A percentile compares a stretch with the other conserved stretches of the same genome.
Evolutionary conservation across 1,284 basidiomycete genomes (phyloP).

Genomic region (Ceraceosorus guamensis): DNA sequence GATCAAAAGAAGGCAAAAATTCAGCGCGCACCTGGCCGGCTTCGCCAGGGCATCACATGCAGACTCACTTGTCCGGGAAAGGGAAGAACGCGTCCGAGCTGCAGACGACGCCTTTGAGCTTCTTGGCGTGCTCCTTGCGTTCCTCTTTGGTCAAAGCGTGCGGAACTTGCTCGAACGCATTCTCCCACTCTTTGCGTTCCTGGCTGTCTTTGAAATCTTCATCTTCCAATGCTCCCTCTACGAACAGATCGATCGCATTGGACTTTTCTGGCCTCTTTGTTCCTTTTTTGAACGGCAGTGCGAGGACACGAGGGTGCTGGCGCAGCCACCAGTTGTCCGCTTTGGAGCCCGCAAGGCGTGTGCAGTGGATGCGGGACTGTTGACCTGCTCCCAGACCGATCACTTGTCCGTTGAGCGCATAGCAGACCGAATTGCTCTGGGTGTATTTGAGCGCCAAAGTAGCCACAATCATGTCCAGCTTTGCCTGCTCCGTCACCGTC

Average conservation of each 20-base stretch:
- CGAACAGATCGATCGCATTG: conserved; percentile 95
- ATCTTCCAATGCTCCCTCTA: conserved; percentile 67
- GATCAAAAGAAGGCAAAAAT: too few species aligned
- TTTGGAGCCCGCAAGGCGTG: conserved; percentile 90
- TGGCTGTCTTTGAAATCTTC: conserved; percentile 58
- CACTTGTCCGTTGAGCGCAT: conserved; percentile 84
- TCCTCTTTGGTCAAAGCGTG: conserved; percentile 65
- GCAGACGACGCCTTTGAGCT: conserved; percentile 68
- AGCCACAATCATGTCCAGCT: conserved; percentile 54
- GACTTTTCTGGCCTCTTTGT: conserved; percentile 96
- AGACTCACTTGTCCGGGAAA: conserved; percentile 98
- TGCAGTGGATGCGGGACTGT: conserved; percentile 98
- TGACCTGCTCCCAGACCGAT: conserved; percentile 96
- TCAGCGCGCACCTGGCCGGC: too few species aligned
- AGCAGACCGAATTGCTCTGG: conserved; percentile 97
- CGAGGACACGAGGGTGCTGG: conserved; percentile 85
- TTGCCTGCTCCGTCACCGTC: conserved; percentile 51
- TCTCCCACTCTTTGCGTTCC: conserved; percentile 87
- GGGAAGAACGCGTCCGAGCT: conserved; percentile 99
- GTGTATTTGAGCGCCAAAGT: conserved; percentile 97
- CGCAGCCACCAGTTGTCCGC: conserved; percentile 99
- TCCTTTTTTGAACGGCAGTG: conserved; percentile 91
- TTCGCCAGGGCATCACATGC: too few species aligned
- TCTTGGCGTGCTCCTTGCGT: conserved; percentile 50
- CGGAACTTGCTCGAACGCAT: conserved; percentile 71